Conservation (phyloP, 176 grass and related monocot genomes). For the Pontederia crassipes region DNA sequence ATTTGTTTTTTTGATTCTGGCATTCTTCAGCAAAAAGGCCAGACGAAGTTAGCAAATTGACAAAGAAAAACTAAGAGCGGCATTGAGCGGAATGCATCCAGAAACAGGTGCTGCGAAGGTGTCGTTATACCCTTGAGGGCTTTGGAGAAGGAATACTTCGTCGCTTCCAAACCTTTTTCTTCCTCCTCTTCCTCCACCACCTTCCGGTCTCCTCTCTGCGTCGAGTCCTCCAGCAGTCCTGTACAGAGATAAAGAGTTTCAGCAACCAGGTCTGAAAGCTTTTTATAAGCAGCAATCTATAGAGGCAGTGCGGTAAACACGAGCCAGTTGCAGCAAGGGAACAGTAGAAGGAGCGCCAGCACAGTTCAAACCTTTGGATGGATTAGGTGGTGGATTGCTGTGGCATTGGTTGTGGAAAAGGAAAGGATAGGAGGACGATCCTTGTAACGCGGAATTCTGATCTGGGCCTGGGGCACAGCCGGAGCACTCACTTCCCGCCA, state of each 20-base stretch:
- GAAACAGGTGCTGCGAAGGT: no score
- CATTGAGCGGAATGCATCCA: no score
- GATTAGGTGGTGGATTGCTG: conserved; percentile 2
- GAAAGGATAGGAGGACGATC: conserved; percentile 30
- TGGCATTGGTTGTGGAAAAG: neutral
- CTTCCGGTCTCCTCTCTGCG: neutral
- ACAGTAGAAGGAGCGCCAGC: no score
- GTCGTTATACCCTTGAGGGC: conserved; percentile 13
- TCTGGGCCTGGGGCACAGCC: conserved; percentile 54
- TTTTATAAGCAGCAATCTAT: neutral
- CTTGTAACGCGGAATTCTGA: conserved; percentile 47
- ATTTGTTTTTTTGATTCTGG: conserved; percentile 23
- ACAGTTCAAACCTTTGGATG: conserved; percentile 7
- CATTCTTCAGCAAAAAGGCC: conserved; percentile 49
- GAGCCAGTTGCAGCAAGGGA: neutral
- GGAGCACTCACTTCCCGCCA: conserved; percentile 48
- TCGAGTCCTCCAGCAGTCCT: neutral
- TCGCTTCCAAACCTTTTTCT: conserved; percentile 19
- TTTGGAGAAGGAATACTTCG: conserved; percentile 25
- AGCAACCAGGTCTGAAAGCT: neutral
- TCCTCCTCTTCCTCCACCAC: conserved; percentile 9
- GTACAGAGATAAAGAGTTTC: neutral
- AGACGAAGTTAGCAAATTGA: conserved; percentile 16
- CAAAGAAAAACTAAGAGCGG: neutral
- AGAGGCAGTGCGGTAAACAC: neutral